Percentiles rank a stretch among this genome's conserved stretches.
Evolutionary conservation across 2,329 filamentous ascomycete species (phyloP).

Genomic region (Trichophyton verrucosum): DNA sequence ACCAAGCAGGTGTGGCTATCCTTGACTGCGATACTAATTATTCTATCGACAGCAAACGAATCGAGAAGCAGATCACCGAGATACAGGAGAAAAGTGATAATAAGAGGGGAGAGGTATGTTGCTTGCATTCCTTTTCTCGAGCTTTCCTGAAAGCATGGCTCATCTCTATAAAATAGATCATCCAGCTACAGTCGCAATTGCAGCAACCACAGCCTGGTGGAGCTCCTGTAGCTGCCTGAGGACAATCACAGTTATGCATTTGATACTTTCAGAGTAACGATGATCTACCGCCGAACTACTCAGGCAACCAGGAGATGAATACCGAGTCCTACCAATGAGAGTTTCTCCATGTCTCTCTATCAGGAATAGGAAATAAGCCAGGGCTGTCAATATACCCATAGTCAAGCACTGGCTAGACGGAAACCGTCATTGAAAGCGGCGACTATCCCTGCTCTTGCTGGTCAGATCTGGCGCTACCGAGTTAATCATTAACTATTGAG

Average conservation of each 20-base stretch:
- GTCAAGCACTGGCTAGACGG: neutral
- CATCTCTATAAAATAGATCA: slow-evolving; percentile 19
- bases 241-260: neutral
- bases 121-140: neutral
- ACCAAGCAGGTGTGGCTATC: neutral
- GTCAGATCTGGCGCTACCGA: neutral
- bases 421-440: neutral
- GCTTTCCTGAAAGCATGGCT: neutral
- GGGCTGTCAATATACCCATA: neutral
- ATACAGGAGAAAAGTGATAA: slow-evolving; percentile 53
- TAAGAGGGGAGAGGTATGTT: slow-evolving; percentile 50
- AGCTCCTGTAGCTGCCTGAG: neutral
- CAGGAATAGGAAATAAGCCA: neutral
- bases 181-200: slow-evolving; percentile 26
- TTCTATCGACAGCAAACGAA: slow-evolving; percentile 43
- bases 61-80: slow-evolving; percentile 53
- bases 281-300: neutral
- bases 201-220: slow-evolving; percentile 13
- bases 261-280: neutral
- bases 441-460: neutral
- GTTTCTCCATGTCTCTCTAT: neutral
- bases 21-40: neutral
- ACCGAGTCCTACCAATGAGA: neutral
- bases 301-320: neutral
- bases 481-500: neutral